These are phyloP conservation scores for Hypsizygus marmoreus DNA, from an alignment of 768 basidiomycete genomes.

Conservation along the genomic window DNA sequence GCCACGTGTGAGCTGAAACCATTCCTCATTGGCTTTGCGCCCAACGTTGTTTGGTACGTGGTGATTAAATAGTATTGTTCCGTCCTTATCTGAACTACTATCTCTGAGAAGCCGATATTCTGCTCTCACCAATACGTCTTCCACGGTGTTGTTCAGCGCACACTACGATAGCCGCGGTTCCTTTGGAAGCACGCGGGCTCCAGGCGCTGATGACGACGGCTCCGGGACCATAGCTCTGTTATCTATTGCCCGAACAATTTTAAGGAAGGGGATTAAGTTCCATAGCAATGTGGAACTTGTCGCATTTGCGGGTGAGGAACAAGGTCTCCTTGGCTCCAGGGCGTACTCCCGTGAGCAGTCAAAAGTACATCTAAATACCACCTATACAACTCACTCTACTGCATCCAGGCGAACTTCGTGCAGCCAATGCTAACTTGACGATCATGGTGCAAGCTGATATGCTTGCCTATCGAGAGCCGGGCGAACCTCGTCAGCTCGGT, in stretches of 20 bases:
- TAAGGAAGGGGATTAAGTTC: conserved; percentile 66
- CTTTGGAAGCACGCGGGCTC: conserved; percentile 74
- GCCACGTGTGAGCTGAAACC: conserved; percentile 67
- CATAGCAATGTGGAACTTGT: conserved; percentile 76
- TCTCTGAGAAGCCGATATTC: conserved; percentile 59
- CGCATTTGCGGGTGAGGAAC: conserved; percentile 91
- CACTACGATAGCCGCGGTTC: conserved; percentile 94
- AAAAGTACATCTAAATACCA: not conserved
- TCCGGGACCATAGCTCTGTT: conserved; percentile 71
- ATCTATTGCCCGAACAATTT: conserved; percentile 77
- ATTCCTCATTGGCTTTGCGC: conserved; percentile 76
- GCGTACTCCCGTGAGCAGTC: conserved; percentile 77
- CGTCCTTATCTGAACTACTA: not conserved
- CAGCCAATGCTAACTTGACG: conserved; percentile 62
- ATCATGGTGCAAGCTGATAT: conserved; percentile 93
- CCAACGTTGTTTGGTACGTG: conserved; percentile 83
- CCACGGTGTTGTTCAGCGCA: conserved; percentile 74
- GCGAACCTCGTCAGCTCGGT: conserved; percentile 83
- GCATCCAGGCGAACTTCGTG: conserved; percentile 56
- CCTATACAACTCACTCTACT: not conserved
- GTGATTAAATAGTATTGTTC: not conserved
- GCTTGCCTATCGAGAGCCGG: conserved; percentile 79
- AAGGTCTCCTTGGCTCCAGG: conserved; percentile 78
- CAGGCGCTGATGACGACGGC: conserved; percentile 55
- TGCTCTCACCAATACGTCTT: conserved; percentile 53